These are phyloP conservation scores for Trifolium subterraneum DNA, from an alignment of 306 rosid genomes.

Conservation along the genomic window DNA sequence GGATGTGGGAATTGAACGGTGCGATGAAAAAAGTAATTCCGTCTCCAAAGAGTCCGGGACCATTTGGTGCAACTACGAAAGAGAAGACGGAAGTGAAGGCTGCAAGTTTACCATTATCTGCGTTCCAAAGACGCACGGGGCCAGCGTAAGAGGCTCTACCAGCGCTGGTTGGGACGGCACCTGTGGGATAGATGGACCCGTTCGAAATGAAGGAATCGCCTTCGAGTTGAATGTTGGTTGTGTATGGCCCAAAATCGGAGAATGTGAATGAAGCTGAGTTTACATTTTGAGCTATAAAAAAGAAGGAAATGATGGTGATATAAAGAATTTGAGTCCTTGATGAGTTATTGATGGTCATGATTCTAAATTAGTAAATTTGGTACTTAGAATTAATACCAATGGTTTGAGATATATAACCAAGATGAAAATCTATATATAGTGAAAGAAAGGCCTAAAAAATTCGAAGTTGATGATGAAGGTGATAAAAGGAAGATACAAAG, in stretches of 20 bases:
- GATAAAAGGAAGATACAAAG: background rate
- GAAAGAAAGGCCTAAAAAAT: background rate
- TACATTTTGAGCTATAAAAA: slow-evolving; percentile 11
- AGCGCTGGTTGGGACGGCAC: background rate
- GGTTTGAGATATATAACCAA: background rate
- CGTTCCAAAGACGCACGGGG: slow-evolving; percentile 51
- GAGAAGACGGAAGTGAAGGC: slow-evolving; percentile 42
- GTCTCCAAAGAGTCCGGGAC: slow-evolving; percentile 22
- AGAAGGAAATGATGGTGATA: slow-evolving; percentile 19
- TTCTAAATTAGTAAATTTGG: background rate
- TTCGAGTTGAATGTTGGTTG: slow-evolving; percentile 13
- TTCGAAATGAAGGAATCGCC: slow-evolving; percentile 29
- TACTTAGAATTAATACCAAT: background rate
- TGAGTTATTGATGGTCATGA: background rate
- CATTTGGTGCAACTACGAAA: background rate
- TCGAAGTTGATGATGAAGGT: too few species aligned
- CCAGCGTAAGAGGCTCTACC: slow-evolving; percentile 51
- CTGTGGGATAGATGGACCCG: slow-evolving; percentile 23
- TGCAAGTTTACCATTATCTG: slow-evolving; percentile 15
- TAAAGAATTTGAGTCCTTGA: background rate
- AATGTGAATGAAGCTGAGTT: slow-evolving; percentile 36
- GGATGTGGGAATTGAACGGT: slow-evolving; percentile 36
- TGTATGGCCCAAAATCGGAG: background rate
- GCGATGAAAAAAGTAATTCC: slow-evolving; percentile 56
- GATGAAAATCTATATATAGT: slow-evolving; percentile 1